Percentiles rank a stretch among this genome's conserved stretches.
These are phyloP conservation scores for Colletotrichum sp. DNA, from an alignment of 2,329 filamentous ascomycete species.

Conservation along the genomic window DNA sequence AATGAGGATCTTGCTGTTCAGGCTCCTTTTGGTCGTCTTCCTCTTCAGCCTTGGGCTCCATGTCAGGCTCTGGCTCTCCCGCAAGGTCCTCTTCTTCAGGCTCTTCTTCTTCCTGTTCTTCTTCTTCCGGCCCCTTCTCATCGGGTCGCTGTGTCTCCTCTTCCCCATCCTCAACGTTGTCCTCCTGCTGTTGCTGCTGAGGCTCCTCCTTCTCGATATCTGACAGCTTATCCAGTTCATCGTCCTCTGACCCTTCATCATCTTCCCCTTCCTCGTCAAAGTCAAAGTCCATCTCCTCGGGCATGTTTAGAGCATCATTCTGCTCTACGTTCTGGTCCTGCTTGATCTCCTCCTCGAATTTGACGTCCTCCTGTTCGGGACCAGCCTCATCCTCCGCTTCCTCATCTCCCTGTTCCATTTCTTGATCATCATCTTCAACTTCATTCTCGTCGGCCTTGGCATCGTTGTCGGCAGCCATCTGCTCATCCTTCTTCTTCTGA, in stretches of 20 bases:
- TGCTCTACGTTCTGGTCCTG: constrained; percentile 81
- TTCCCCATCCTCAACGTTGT: constrained; percentile 35
- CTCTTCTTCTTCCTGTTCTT: constrained; percentile 29
- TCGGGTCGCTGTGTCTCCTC: constrained; percentile 30
- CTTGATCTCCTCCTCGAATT: constrained; percentile 61
- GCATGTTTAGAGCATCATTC: constrained; percentile 81
- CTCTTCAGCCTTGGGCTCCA: constrained; percentile 60
- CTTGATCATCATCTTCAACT: constrained; percentile 45
- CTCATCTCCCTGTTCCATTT: constrained; percentile 47
- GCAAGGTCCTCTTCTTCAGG: constrained; percentile 38
- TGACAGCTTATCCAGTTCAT: constrained; percentile 64
- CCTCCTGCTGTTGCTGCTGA: constrained; percentile 43
- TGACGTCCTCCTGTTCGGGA: constrained; percentile 62
- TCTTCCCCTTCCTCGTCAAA: constrained; percentile 73
- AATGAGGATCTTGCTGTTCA: constrained; percentile 29
- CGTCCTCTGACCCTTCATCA: constrained; percentile 56
- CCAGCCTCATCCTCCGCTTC: constrained; percentile 63
- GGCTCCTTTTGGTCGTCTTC: constrained; percentile 52
- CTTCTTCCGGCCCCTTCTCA: constrained; percentile 35
- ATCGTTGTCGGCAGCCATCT: constrained; percentile 64
- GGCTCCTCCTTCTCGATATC: constrained; percentile 48
- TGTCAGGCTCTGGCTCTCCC: constrained; percentile 36
- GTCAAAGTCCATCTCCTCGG: constrained; percentile 87
- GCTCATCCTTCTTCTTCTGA: constrained; percentile 68
- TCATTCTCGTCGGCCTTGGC: constrained; percentile 47